phyloP scores from a whole-genome alignment of 768 basidiomycete species.

The Podaxis rugospora region DNA sequence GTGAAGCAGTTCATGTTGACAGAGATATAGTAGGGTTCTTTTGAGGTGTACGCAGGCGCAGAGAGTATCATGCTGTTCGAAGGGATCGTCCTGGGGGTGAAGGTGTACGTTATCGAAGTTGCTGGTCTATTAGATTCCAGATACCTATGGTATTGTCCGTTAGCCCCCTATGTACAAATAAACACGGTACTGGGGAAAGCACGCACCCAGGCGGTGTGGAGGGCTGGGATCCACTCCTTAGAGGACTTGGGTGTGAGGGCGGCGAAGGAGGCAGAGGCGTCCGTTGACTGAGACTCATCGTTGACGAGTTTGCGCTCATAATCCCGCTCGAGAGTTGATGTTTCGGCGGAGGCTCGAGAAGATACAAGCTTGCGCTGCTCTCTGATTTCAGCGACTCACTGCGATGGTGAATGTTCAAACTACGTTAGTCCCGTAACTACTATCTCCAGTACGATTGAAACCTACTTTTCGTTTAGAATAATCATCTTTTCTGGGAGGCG shows the following conservation, averaged over 20 bases:
- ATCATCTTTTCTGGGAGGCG: background rate
- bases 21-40: slow-evolving; percentile 38
- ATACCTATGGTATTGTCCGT: slow-evolving; percentile 17
- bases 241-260: slow-evolving; percentile 17
- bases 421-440: background rate
- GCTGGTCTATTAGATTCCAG: slow-evolving; percentile 23
- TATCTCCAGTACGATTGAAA: background rate
- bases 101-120: slow-evolving; percentile 33
- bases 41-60: slow-evolving; percentile 23
- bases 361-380: slow-evolving; percentile 7
- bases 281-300: slow-evolving; percentile 16
- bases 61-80: slow-evolving; percentile 36
- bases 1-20: slow-evolving; percentile 48
- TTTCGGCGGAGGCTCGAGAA: slow-evolving; percentile 9
- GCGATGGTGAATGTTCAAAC: background rate
- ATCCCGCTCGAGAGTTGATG: background rate
- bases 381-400: slow-evolving; percentile 10
- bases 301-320: slow-evolving; percentile 9
- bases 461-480: slow-evolving; percentile 1
- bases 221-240: slow-evolving; percentile 9
- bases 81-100: slow-evolving; percentile 29
- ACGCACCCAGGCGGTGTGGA: slow-evolving; percentile 25
- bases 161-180: background rate
- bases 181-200: background rate
- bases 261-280: slow-evolving; percentile 24